These are phyloP conservation scores for Sanghuangporus sanghuang DNA, from an alignment of 1,284 basidiomycete species.

Conservation along the genomic window DNA sequence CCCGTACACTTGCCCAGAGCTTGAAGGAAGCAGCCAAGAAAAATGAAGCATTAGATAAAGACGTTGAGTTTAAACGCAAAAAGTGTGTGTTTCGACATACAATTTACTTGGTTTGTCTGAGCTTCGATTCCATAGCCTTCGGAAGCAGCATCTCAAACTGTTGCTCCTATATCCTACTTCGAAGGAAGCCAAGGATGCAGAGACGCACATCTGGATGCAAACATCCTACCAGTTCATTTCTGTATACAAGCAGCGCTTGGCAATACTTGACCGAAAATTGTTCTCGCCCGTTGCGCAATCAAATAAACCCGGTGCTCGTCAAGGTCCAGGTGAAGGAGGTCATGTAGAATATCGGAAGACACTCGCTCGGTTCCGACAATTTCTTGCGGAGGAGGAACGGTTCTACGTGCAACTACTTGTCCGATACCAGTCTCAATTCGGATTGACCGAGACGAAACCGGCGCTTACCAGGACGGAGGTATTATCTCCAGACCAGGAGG, in stretches of 20 bases:
- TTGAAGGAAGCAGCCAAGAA: conserved; percentile 67
- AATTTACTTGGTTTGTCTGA: conserved; percentile 3
- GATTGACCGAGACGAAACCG: conserved; percentile 51
- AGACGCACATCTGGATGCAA: conserved; percentile 86
- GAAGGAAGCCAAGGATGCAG: conserved; percentile 74
- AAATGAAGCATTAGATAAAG: conserved; percentile 74
- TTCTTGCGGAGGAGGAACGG: conserved; percentile 80
- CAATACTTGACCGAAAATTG: conserved; percentile 58
- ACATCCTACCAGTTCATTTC: conserved; percentile 86
- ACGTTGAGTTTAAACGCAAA: conserved; percentile 80
- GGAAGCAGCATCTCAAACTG: conserved; percentile 70
- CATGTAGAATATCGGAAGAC: conserved; percentile 82
- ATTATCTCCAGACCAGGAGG: conserved; percentile 30
- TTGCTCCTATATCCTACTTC: conserved; percentile 72
- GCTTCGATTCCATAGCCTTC: conserved; percentile 45
- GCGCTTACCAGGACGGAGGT: conserved; percentile 57
- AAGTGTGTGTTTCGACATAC: conserved; percentile 48
- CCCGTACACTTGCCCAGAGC: conserved; percentile 59
- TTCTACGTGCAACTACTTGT: conserved; percentile 81
- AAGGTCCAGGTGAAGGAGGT: conserved; percentile 34
- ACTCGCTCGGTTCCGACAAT: conserved; percentile 82
- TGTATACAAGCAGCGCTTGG: conserved; percentile 74
- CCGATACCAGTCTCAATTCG: conserved; percentile 67
- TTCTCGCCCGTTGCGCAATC: conserved; percentile 42
- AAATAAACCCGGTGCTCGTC: conserved; percentile 35